phyloP scores from a whole-genome alignment of 192 early-diverging fungal genomes.

The Entomortierella beljakovae region DNA sequence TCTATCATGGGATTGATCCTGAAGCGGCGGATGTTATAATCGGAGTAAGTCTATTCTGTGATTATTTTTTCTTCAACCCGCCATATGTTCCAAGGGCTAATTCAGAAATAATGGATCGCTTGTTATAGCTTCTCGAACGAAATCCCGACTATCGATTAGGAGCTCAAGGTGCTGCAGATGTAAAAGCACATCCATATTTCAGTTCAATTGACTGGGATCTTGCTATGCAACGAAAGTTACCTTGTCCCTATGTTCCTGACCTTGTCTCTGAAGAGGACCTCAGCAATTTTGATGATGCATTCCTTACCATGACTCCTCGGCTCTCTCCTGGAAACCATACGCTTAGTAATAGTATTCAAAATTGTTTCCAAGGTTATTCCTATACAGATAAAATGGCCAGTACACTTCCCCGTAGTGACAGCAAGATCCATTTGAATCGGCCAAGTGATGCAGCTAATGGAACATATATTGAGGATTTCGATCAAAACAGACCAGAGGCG shows the following conservation, averaged over 20 bases:
- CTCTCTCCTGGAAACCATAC: slow-evolving; percentile 47
- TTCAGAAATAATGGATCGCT: not conserved
- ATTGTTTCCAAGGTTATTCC: slow-evolving; percentile 54
- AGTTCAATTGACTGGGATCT: slow-evolving; percentile 77
- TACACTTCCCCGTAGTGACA: slow-evolving; percentile 35
- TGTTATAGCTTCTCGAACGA: slow-evolving; percentile 57
- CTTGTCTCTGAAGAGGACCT: slow-evolving; percentile 66
- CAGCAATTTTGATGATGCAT: slow-evolving; percentile 67
- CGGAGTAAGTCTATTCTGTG: slow-evolving; percentile 46
- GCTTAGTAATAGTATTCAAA: slow-evolving; percentile 49
- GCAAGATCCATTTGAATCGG: slow-evolving; percentile 29
- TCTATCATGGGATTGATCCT: slow-evolving; percentile 58
- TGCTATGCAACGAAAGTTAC: slow-evolving; percentile 66
- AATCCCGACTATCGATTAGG: slow-evolving; percentile 78
- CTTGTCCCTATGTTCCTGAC: slow-evolving; percentile 76
- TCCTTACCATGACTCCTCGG: slow-evolving; percentile 63
- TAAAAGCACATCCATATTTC: slow-evolving; percentile 85
- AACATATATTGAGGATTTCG: slow-evolving; percentile 27
- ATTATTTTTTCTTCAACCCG: not conserved
- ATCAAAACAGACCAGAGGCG: slow-evolving; percentile 6
- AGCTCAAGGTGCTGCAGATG: slow-evolving; percentile 65
- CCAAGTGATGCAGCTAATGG: not conserved
- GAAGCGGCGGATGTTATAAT: slow-evolving; percentile 59
- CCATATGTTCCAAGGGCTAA: not conserved
- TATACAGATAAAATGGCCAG: slow-evolving; percentile 42